Evolutionary conservation across 2,329 filamentous ascomycete species (phyloP).

Genomic region (Xylaria arbuscula): DNA sequence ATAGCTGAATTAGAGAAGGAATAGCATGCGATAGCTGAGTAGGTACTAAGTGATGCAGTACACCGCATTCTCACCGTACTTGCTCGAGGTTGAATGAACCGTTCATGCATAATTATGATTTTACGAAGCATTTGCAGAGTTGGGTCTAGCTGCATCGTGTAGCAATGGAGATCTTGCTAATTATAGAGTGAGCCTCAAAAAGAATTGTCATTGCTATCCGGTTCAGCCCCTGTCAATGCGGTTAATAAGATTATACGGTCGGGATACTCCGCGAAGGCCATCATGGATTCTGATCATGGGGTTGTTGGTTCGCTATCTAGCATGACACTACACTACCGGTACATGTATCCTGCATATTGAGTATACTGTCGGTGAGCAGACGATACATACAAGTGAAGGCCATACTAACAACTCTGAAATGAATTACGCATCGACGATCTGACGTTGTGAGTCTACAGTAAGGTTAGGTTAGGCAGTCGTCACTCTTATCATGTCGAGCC

Average conservation of each 20-base stretch:
- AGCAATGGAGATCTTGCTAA: slow-evolving; percentile 31
- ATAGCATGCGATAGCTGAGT: neutral
- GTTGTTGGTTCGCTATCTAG: neutral
- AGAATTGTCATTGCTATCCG: slow-evolving; percentile 32
- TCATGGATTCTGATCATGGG: slow-evolving; percentile 9
- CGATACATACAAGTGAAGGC: neutral
- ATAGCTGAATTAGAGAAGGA: neutral
- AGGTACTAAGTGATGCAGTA: neutral
- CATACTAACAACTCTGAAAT: neutral
- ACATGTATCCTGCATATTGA: too few species aligned
- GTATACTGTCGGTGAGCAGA: neutral
- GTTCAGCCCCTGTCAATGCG: slow-evolving; percentile 16
- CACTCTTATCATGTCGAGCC: neutral
- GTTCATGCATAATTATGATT: slow-evolving; percentile 9
- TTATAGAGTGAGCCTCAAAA: slow-evolving; percentile 33
- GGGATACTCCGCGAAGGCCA: slow-evolving; percentile 12
- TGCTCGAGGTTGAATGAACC: neutral
- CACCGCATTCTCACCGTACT: neutral
- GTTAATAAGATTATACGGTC: slow-evolving; percentile 23
- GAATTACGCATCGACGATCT: neutral
- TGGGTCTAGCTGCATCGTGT: slow-evolving; percentile 16
- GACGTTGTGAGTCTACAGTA: neutral
- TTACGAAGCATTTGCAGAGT: slow-evolving; percentile 3
- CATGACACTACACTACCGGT: too few species aligned
- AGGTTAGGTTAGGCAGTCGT: too few species aligned